Evolutionary conservation across 108 stramenopile genomes (phyloP), one percentile per base, ranked within the genome.

Genomic region (Cyclostephanos invisitatus): DNA sequence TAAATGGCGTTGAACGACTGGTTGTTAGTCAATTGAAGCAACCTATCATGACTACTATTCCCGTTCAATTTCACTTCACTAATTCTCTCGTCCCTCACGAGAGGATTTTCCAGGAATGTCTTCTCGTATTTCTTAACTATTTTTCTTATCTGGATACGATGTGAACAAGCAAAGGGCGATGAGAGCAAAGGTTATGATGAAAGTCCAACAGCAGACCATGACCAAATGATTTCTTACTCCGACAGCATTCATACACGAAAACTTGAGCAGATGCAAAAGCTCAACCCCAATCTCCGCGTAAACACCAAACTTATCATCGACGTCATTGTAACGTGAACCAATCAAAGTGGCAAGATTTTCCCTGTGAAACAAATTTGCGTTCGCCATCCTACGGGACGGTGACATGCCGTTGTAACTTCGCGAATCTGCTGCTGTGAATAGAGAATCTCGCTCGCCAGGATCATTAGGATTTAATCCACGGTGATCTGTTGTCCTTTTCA

Each of bases 211-310:
- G 22, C 51, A 27, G 12, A 29, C 17, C 20, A 57, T 4, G 27
- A 29, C 1, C 25, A n/a, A n/a, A n/a, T n/a, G n/a, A n/a, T 21
- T 56, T 27, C 56, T 57, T 29, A 57, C 56, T 6, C 87, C 84
- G 28, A 91, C 86, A 25, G 85, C 75, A 78, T 94, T 94, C 9
- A 94, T 73, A 63, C 90, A 91, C 47, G 89, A 90, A 67, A 75
- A 94, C 48, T 86, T 84, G 8, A 94, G 80, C 14, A 94, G 73
- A 64, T 94, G 92, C 66, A 94, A 60, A 14, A 94, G 86, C 77
- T 94, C 91, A 0, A 90, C 89, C n/a, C 87, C 91, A 24, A 92
- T 70, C 24, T 85, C 82, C 7, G 89, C 84, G 62, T 85, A 92
- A 21, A 84, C 81, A 67, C 82, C 86, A 67, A 90, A 62, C 55